A percentile compares a stretch with the other conserved stretches of the same genome.
These are phyloP conservation scores for Globisporangium lucens DNA, from an alignment of 352 stramenopile species.

Conservation along the genomic window DNA sequence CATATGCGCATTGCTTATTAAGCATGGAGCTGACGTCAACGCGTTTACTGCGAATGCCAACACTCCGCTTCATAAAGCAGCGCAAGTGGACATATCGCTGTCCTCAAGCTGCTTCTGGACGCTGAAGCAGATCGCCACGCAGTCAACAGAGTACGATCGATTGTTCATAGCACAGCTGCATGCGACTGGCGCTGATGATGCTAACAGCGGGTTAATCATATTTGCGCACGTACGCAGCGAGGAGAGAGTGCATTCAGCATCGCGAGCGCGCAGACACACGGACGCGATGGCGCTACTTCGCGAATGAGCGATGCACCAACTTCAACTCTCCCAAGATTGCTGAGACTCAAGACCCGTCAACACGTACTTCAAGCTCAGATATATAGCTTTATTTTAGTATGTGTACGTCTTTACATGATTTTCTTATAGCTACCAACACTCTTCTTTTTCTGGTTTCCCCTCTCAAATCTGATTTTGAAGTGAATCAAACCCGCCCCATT, in stretches of 20 bases:
- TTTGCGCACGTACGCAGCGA: conserved; percentile 17
- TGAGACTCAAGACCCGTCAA: no score
- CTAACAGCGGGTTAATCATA: background rate
- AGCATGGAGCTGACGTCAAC: conserved; percentile 21
- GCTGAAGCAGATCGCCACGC: conserved; percentile 17
- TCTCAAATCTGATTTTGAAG: conserved; percentile 9
- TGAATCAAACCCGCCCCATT: background rate
- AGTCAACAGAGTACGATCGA: conserved; percentile 22
- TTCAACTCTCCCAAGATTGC: background rate
- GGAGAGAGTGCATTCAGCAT: conserved; percentile 28
- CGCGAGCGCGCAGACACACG: conserved; percentile 32
- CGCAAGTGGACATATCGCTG: conserved; percentile 23
- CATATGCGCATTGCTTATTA: conserved; percentile 29
- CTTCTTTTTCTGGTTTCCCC: background rate
- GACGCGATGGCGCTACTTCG: conserved; percentile 27
- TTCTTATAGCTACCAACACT: background rate
- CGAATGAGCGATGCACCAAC: conserved; percentile 3
- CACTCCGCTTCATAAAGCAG: conserved; percentile 41
- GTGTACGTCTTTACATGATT: background rate
- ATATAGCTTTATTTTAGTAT: background rate
- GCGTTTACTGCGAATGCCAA: conserved; percentile 16
- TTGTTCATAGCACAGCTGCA: background rate
- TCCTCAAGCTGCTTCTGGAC: conserved; percentile 26
- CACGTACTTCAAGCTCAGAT: background rate
- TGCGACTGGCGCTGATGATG: background rate